Base-by-base conservation (phyloP, 441 rosid species). In the Brassica hybrid region DNA sequence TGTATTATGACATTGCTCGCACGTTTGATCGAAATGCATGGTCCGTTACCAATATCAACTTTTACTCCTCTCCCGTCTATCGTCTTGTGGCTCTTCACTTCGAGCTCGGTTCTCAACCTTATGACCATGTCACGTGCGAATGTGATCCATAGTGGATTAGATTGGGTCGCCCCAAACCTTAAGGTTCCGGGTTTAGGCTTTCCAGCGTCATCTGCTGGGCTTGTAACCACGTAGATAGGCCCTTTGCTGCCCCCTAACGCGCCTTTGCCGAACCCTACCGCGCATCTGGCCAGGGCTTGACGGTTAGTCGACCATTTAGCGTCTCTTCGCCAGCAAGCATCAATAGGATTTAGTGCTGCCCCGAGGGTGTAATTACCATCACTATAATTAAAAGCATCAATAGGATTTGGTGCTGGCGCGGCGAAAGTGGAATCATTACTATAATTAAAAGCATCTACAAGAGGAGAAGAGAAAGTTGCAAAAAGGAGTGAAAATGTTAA, bases 161-260 rank as follows among this genome's bases (percentile, higher is more conserved):
- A 1, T 61, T 89, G 93, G 27, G 67, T 80, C 30, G 56, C 90
- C 11, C 79, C 90, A 5, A 67, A 87, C 27, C 90, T 80, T 32
- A 89, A 74, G 3, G 69, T 84, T 48, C 89, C 93, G 0, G 83
- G 84, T 74, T 41, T 75, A n/a, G 89, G 91, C 56, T 69, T 54
- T 34, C 23, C 32, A 0, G 85, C 81, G 27, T 84, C 83, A 3
- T 87, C 90, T 1, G 54, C 13, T 6, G 85, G 79, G 61, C 34
- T 43, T 3, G 84, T 87, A 64, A 90, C 96, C 1, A 80, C 68
- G 32, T 92, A 92, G 18, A 87, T 83, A 5, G 76, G 5, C 1
- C 97, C 94, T 0, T 75, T 54, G 58, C 83, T 87, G 2, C 97
- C 97, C 18, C 96, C 96, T 0, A 77, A 3, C 0, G 93, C 83